These are phyloP conservation scores for Oxyria digyna DNA, from an alignment of 148 eudicot genomes.

Conservation along the genomic window DNA sequence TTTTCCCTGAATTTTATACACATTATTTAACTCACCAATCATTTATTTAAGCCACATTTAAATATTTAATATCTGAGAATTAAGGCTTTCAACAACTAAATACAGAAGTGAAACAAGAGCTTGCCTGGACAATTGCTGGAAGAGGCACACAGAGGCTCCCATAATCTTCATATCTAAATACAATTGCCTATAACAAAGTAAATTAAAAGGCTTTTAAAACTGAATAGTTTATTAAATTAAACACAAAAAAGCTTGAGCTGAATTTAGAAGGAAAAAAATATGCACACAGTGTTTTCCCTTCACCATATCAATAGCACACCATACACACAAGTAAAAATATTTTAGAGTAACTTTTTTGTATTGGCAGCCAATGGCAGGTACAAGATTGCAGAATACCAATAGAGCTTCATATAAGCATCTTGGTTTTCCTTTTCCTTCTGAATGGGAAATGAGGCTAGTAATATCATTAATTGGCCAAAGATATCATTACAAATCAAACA, in stretches of 20 bases:
- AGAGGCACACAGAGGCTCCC: conserved; percentile 65
- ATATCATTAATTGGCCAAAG: background rate
- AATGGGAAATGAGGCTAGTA: background rate
- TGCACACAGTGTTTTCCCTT: too few relatives aligned
- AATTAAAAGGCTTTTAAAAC: background rate
- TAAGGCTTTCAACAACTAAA: background rate
- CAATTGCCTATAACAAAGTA: conserved; percentile 59
- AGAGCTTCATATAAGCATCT: background rate
- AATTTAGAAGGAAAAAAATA: background rate
- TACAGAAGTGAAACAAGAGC: background rate
- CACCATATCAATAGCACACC: background rate
- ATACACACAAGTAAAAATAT: background rate
- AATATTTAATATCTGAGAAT: background rate
- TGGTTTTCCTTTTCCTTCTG: background rate
- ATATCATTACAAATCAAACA: background rate
- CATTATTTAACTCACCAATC: too few relatives aligned
- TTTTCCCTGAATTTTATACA: too few relatives aligned
- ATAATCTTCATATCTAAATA: conserved; percentile 50
- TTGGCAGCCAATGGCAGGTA: background rate
- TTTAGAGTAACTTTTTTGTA: background rate
- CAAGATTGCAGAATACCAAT: background rate
- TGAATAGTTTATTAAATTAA: background rate
- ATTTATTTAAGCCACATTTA: background rate
- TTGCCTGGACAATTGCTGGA: conserved; percentile 88
- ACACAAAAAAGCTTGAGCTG: background rate